A percentile compares a stretch with the other conserved stretches of the same genome.
These are phyloP conservation scores for Neltuma alba DNA, from an alignment of 306 rosid species.

Conservation along the genomic window DNA sequence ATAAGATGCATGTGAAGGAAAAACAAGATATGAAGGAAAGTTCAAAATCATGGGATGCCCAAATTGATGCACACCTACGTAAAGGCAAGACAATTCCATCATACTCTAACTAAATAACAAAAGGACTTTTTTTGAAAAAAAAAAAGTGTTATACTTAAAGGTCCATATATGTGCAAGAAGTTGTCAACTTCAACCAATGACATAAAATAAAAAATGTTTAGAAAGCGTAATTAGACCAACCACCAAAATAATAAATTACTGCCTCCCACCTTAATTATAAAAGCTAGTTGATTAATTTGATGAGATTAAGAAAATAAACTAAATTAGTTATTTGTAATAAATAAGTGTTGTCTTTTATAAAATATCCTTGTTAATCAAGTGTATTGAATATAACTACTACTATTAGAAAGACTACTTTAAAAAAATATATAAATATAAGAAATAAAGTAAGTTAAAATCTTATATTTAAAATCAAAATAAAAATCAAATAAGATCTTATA, in stretches of 20 bases:
- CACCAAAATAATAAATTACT: constrained; percentile 24
- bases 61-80: neutral
- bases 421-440: too few relatives aligned
- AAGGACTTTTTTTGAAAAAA: neutral
- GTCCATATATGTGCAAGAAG: neutral
- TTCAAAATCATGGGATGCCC: neutral
- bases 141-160: neutral
- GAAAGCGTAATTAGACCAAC: constrained; percentile 29
- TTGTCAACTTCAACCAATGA: neutral
- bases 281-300: too few relatives aligned
- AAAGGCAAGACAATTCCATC: neutral
- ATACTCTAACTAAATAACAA: neutral
- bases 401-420: too few relatives aligned
- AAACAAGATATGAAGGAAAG: neutral
- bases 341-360: too few relatives aligned
- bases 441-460: too few relatives aligned
- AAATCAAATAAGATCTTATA: too few relatives aligned
- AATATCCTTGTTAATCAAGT: too few relatives aligned
- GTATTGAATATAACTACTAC: too few relatives aligned
- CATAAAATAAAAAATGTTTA: constrained; percentile 8
- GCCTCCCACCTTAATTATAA: too few relatives aligned
- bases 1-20: neutral
- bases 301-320: too few relatives aligned
- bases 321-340: too few relatives aligned
- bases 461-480: too few relatives aligned